Evolutionary conservation across 2,329 filamentous ascomycete genomes (phyloP).

Genomic region (Arachnopeziza araneosa): DNA sequence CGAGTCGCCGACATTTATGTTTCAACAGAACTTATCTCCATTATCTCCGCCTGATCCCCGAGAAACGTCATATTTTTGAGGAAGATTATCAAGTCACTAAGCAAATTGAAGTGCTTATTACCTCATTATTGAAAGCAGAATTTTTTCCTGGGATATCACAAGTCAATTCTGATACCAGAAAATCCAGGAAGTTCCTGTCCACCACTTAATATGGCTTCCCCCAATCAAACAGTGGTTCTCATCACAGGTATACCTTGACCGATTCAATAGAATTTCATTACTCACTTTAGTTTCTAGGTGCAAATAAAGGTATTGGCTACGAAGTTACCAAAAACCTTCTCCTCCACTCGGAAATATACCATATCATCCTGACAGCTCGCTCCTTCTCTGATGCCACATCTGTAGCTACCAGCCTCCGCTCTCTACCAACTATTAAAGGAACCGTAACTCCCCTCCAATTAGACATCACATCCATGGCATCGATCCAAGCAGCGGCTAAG

Average conservation of each 20-base stretch:
- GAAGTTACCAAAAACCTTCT: slow-evolving; percentile 31
- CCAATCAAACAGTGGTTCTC: slow-evolving; percentile 25
- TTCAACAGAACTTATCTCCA: background rate
- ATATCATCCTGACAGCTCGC: slow-evolving; percentile 14
- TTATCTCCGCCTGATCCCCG: background rate
- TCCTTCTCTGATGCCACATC: slow-evolving; percentile 4
- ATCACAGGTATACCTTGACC: slow-evolving; percentile 15
- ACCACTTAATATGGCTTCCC: background rate
- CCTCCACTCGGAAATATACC: slow-evolving; percentile 9
- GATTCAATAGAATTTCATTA: background rate
- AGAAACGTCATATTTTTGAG: background rate
- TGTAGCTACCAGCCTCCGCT: slow-evolving; percentile 6
- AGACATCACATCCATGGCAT: slow-evolving; percentile 11
- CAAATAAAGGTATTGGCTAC: slow-evolving; percentile 38
- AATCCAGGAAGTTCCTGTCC: background rate
- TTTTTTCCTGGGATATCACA: background rate
- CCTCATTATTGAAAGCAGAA: background rate
- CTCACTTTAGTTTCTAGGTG: slow-evolving; percentile 30
- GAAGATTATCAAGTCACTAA: background rate
- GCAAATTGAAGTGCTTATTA: background rate
- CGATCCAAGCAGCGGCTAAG: slow-evolving; percentile 4
- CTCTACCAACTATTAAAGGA: slow-evolving; percentile 11
- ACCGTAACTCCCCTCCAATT: slow-evolving; percentile 5
- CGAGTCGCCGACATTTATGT: background rate
- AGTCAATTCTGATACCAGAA: background rate